Percentiles rank a stretch among this genome's conserved stretches.
Evolutionary conservation across 2,329 filamentous ascomycete genomes (phyloP).

Genomic region (Akanthomyces dipterigenus): DNA sequence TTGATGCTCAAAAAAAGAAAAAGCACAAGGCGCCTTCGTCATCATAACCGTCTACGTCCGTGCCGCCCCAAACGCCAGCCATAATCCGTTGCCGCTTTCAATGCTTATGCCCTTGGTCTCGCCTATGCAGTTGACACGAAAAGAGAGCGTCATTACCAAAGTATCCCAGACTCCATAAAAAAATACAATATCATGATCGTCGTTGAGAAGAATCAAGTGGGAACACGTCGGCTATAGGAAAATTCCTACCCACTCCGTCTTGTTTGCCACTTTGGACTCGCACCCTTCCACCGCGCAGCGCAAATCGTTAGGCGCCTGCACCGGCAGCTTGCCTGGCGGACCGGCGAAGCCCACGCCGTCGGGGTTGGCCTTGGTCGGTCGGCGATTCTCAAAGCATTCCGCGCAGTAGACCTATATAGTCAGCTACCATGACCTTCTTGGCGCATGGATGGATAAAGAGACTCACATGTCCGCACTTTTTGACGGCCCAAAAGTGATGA

Average conservation of each 20-base stretch:
- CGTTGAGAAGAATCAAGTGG: background rate
- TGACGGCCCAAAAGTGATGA: conserved; percentile 87
- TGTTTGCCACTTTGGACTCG: conserved; percentile 43
- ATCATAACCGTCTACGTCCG: too few species aligned
- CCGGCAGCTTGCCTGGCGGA: conserved; percentile 22
- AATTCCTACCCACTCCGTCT: conserved; percentile 55
- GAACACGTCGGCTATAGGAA: conserved; percentile 36
- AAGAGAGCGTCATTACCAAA: background rate
- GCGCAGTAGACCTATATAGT: conserved; percentile 53
- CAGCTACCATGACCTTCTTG: background rate
- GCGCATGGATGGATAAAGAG: background rate
- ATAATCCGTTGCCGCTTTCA: background rate
- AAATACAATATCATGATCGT: background rate
- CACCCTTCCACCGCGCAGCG: conserved; percentile 53
- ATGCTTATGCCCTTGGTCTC: too few species aligned
- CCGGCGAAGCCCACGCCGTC: conserved; percentile 33
- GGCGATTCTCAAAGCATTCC: conserved; percentile 52
- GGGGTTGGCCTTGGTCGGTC: conserved; percentile 28
- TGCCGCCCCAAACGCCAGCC: too few species aligned
- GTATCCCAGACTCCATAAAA: too few species aligned
- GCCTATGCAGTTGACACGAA: too few species aligned
- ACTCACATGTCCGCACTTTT: conserved; percentile 82
- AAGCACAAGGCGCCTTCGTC: background rate
- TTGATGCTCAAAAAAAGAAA: background rate
- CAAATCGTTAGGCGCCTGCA: conserved; percentile 26